Percentiles rank a stretch among this genome's conserved stretches.
phyloP scores from a whole-genome alignment of 2,329 filamentous ascomycete species.

The Paecilomyces niveus region DNA sequence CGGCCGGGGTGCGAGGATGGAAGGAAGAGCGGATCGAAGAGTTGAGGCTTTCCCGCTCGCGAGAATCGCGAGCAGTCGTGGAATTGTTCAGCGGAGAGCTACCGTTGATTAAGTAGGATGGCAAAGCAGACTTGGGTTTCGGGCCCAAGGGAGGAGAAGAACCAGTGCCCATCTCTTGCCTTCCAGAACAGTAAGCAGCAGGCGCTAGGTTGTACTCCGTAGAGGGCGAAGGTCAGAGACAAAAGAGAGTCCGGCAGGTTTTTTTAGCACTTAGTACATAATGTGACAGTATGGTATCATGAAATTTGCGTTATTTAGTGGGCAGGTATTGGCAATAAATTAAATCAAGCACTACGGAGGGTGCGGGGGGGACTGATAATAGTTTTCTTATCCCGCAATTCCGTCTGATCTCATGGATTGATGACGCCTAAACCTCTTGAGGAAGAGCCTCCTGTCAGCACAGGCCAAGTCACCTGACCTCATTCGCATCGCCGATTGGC shows the following conservation, averaged over 20 bases:
- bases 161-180: conserved; percentile 38
- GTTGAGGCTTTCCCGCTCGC: conserved; percentile 52
- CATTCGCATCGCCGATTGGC: not conserved
- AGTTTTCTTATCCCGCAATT: not conserved
- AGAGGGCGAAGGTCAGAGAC: not conserved
- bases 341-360: not conserved
- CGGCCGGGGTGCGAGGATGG: conserved; percentile 29
- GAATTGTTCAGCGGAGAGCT: conserved; percentile 45
- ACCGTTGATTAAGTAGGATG: conserved; percentile 52
- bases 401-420: not conserved
- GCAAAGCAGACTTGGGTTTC: conserved; percentile 47
- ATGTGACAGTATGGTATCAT: not conserved
- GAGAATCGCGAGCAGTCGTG: conserved; percentile 42
- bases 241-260: not conserved
- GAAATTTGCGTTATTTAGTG: not conserved
- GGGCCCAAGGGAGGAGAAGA: conserved; percentile 32
- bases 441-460: not conserved
- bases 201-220: not conserved
- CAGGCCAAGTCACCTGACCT: not conserved
- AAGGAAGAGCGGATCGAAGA: conserved; percentile 55
- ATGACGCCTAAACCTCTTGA: not conserved
- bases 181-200: conserved; percentile 1
- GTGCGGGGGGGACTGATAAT: not conserved
- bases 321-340: not conserved
- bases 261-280: not conserved